phyloP scores from a whole-genome alignment of 1,284 basidiomycete species.

The Irpex sp. region DNA sequence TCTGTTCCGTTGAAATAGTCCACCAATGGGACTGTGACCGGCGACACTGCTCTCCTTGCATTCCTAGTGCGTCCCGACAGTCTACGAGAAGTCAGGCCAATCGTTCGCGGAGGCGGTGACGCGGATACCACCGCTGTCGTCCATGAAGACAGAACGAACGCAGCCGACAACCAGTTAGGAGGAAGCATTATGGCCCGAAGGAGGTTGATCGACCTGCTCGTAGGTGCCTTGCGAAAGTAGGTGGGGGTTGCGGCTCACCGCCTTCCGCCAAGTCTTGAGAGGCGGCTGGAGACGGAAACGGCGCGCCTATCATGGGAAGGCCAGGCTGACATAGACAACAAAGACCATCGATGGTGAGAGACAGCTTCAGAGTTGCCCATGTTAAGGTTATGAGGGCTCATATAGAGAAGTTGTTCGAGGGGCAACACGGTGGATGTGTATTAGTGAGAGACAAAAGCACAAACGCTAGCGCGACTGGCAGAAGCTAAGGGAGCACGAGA shows the following conservation, averaged over 20 bases:
- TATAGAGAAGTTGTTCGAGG: too few species aligned
- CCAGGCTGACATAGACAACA: neutral
- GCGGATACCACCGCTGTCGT: neutral
- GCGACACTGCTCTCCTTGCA: slow-evolving; percentile 32
- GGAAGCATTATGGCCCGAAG: neutral
- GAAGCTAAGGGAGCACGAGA: too few species aligned
- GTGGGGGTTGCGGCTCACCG: too few species aligned
- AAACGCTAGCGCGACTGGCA: too few species aligned
- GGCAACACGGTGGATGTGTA: too few species aligned
- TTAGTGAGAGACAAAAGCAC: too few species aligned
- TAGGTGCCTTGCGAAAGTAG: too few species aligned
- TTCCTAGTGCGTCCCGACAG: slow-evolving; percentile 19
- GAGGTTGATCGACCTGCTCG: neutral
- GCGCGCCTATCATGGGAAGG: neutral
- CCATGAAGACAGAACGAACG: neutral
- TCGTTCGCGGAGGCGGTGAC: slow-evolving; percentile 15
- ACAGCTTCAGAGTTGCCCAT: too few species aligned
- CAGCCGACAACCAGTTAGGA: neutral
- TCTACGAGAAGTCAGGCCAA: slow-evolving; percentile 37
- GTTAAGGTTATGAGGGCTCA: too few species aligned
- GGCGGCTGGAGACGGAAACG: neutral
- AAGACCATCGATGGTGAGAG: too few species aligned
- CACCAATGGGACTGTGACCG: slow-evolving; percentile 38
- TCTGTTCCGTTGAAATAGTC: slow-evolving; percentile 55
- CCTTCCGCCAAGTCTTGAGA: neutral